Evolutionary conservation across 2,329 filamentous ascomycete genomes (phyloP).

Genomic region (Colletotrichum simmondsii): DNA sequence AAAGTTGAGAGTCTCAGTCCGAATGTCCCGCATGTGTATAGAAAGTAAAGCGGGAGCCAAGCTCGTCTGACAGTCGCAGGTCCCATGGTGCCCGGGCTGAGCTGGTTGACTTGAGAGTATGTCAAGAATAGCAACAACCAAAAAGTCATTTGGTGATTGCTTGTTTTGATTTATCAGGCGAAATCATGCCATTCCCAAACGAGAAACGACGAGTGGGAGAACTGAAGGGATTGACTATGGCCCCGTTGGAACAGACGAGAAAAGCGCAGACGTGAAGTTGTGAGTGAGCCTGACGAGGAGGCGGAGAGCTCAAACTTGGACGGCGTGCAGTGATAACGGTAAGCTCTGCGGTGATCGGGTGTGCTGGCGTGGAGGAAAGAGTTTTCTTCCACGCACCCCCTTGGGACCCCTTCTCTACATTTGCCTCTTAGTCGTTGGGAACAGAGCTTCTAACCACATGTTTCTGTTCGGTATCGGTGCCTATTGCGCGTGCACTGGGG

Average conservation of each 20-base stretch:
- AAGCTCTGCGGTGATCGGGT: neutral
- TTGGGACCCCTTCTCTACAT: neutral
- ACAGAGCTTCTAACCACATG: neutral
- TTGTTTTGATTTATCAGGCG: conserved; percentile 13
- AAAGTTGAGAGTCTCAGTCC: conserved; percentile 13
- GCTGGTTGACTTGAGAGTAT: conserved; percentile 7
- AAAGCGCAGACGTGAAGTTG: neutral
- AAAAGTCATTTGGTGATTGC: conserved; percentile 4
- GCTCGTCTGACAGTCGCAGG: conserved; percentile 14
- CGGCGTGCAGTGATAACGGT: neutral
- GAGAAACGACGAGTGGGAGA: conserved; percentile 4
- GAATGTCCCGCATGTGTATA: conserved; percentile 24
- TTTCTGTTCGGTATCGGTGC: neutral
- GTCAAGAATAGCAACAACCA: conserved; percentile 25
- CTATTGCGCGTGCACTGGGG: neutral
- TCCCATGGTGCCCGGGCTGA: neutral
- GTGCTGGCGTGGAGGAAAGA: neutral
- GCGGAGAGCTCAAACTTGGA: neutral
- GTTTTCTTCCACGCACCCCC: neutral
- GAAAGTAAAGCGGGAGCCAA: conserved; percentile 15
- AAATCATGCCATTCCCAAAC: conserved; percentile 22
- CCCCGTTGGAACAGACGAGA: neutral
- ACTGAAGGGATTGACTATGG: neutral
- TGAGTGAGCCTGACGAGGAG: neutral
- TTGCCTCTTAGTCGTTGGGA: neutral